Evolutionary conservation across 139 green algal species (phyloP), one percentile per base, ranked within the genome.

Genomic region (Chlamydomonas incerta): DNA sequence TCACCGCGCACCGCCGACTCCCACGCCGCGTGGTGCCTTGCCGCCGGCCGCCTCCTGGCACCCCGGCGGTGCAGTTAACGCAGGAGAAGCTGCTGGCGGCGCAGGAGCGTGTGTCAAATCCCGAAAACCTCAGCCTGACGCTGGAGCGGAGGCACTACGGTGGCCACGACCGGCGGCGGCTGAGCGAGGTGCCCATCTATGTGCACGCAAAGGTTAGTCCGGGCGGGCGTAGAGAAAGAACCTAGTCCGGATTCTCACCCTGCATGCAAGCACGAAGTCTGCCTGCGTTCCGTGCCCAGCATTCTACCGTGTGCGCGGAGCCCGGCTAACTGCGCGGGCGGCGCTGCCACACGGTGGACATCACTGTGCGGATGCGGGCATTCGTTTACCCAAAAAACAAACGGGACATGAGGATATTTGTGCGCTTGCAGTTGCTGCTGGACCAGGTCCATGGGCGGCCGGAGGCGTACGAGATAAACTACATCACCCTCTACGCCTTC

Each of bases 401-500:
- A 29, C 57, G 15, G 3, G n/a, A n/a, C n/a, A n/a, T n/a, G n/a
- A n/a, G n/a, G n/a, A n/a, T n/a, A n/a, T n/a, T n/a, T n/a, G 33
- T 14, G 14, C 31, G 33, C 14, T 2, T 21, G 1, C 81, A 87
- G 71, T 41, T 80, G 0, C 69, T 87, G 69, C 55, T 81, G 10
- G 81, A 87, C 29, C 55, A 80, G 26, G 8, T n/a, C 20, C 5
- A 34, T 29, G 58, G 52, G 35, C 3, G 3, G 20, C 69, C 70
- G 10, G 81, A 87, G 69, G 81, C 69, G 20, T 87, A 80, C 70
- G 81, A 87, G 68, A 65, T 87, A 55, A 87, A 87, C 58, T 87
- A 87, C 70, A 63, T 73, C 6, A 80, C 70, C 31, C 68, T 37
- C 63, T 87, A 73, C 58, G 35, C 80, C 31, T 86, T 72, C 80